These are phyloP conservation scores for Lecanicillium sp. DNA, from an alignment of 2,329 filamentous ascomycete species.

Conservation along the genomic window DNA sequence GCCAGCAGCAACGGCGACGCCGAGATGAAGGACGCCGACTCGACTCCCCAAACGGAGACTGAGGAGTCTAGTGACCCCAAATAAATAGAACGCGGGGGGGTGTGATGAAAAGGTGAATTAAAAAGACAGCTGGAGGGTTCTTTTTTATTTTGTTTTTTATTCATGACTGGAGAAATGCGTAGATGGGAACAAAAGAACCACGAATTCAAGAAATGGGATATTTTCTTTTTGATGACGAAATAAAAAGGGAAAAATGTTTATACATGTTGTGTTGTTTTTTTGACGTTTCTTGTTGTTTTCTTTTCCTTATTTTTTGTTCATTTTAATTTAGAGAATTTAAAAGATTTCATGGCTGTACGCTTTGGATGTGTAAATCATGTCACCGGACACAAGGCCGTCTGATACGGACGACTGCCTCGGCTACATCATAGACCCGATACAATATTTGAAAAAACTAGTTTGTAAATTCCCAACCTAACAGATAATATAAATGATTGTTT, in stretches of 20 bases:
- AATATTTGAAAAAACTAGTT: no score
- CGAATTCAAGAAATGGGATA: slow-evolving; percentile 5
- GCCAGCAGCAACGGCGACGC: slow-evolving; percentile 44
- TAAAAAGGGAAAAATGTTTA: background rate
- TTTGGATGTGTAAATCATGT: background rate
- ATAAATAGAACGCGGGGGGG: slow-evolving; percentile 23
- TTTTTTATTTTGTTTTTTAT: background rate
- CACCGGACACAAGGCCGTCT: no score
- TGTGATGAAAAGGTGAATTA: slow-evolving; percentile 6
- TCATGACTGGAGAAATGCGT: background rate
- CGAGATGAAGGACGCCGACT: slow-evolving; percentile 57
- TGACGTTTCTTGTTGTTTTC: background rate
- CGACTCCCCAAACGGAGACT: slow-evolving; percentile 24
- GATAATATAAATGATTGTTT: no score
- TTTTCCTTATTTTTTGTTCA: background rate
- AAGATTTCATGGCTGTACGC: no score
- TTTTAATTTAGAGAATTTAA: slow-evolving; percentile 4
- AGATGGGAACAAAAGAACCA: background rate
- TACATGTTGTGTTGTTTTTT: background rate
- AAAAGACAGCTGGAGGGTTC: slow-evolving; percentile 8
- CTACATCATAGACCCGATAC: no score
- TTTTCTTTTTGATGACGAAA: slow-evolving; percentile 2
- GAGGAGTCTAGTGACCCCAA: slow-evolving; percentile 34
- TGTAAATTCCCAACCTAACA: no score
- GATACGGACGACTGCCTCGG: no score